Base-by-base conservation (phyloP, 192 early-diverging fungal genomes). In the Backusella australiensis region DNA sequence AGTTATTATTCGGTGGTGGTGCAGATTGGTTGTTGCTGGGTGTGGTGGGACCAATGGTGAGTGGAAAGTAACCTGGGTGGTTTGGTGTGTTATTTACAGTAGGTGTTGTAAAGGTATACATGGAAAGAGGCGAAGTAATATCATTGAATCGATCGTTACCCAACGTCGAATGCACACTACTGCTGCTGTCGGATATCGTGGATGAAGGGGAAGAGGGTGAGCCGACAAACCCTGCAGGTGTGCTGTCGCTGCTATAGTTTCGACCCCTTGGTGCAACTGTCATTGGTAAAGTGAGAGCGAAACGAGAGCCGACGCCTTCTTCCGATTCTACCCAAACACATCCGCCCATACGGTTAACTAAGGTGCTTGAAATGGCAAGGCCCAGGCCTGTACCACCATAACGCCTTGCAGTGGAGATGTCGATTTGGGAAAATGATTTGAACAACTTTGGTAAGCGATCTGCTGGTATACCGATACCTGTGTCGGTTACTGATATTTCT, bases 341-440 rank as follows among this genome's bases (percentile, higher is more conserved):
- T 34, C 89, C 91, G 23, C 90, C 90, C 91, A 92, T 92, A 66
- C 88, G 68, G 75, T 90, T 85, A 21, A 85, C 85, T 0, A 92
- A 79, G 0, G 82, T 82, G 23, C 86, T 88, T 26, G 88, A 90
- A 21, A 92, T 92, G 8, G 90, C 91, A 35, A 92, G 84, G 4
- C 91, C 91, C 21, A 92, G 78, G 14, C 91, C 91, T 2, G 90
- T 91, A 41, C 89, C 89, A 35, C 85, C 89, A 41, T 86, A 89
- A 29, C 83, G 78, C 42, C 88, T 75, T n/a, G 87, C 84, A 4
- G 86, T 86, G n/a, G 88, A 90, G 35, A 85, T 81, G 34, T 91
- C 88, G 23, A 91, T 84, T 67, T 91, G 90, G 8, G 88, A 90
- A 53, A 91, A 91, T 12, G 88, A 85, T 17, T 87, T 84, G 81